These are phyloP conservation scores for Haplographium delicatum DNA, from an alignment of 495 filamentous ascomycete species.

Conservation along the genomic window DNA sequence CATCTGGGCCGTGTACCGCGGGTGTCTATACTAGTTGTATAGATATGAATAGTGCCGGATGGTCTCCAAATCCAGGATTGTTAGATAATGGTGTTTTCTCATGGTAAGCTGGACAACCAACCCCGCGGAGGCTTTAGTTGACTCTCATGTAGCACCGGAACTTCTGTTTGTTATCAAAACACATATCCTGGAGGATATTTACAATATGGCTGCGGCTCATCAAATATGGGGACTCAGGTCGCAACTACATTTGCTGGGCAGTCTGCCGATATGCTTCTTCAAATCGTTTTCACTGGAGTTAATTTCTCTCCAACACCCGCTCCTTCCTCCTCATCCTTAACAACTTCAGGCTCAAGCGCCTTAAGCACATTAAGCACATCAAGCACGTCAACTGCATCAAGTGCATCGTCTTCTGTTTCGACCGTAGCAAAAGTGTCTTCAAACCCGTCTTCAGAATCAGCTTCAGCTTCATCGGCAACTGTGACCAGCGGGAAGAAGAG, in stretches of 20 bases:
- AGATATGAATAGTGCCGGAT: slow-evolving; percentile 17
- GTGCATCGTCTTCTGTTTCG: neutral
- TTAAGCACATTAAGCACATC: neutral
- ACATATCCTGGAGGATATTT: slow-evolving; percentile 21
- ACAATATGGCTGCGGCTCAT: slow-evolving; percentile 20
- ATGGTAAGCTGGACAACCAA: slow-evolving; percentile 11
- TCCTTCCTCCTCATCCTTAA: neutral
- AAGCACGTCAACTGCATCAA: slow-evolving; percentile 1
- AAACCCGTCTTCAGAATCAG: neutral
- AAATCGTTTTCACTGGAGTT: slow-evolving; percentile 22
- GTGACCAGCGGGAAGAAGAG: neutral
- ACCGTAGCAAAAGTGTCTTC: neutral
- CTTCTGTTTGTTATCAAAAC: slow-evolving; percentile 20
- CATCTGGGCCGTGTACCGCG: slow-evolving; percentile 21
- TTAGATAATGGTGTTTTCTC: slow-evolving; percentile 20
- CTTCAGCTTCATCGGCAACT: neutral
- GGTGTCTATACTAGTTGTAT: slow-evolving; percentile 25
- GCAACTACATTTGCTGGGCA: slow-evolving; percentile 19
- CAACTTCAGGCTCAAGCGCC: neutral
- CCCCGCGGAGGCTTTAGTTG: neutral
- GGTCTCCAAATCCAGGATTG: slow-evolving; percentile 10
- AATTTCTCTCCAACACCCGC: slow-evolving; percentile 12
- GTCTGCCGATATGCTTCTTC: slow-evolving; percentile 14
- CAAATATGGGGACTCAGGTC: slow-evolving; percentile 11
- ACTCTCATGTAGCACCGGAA: slow-evolving; percentile 8